Conservation (phyloP, 1,284 basidiomycete species). For the Amylostereum areolatum region DNA sequence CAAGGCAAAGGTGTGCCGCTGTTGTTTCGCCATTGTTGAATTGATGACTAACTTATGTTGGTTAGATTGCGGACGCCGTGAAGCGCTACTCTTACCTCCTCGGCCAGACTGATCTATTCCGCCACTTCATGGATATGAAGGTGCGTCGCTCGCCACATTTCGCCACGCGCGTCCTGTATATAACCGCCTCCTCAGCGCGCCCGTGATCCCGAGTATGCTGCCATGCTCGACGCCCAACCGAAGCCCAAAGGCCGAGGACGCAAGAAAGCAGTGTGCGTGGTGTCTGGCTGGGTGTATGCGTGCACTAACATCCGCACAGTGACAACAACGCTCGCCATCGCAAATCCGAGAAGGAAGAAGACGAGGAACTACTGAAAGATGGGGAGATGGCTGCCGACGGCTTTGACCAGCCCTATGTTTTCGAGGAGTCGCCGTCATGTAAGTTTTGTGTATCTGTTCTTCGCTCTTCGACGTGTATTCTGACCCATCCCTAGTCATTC, state of each 20-base stretch:
- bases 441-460: constrained; percentile 21
- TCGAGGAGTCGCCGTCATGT: constrained; percentile 91
- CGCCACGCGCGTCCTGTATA: background rate
- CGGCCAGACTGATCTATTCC: constrained; percentile 93
- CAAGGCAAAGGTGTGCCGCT: constrained; percentile 62
- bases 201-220: constrained; percentile 91
- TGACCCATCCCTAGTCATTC: constrained; percentile 56
- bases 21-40: background rate
- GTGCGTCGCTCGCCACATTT: constrained; percentile 30
- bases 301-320: constrained; percentile 25
- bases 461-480: background rate
- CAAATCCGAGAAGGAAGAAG: constrained; percentile 97
- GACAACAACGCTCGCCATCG: constrained; percentile 80
- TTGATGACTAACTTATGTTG: background rate
- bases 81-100: constrained; percentile 94
- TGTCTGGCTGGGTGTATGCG: background rate
- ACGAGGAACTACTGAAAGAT: constrained; percentile 90
- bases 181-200: constrained; percentile 50
- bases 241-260: constrained; percentile 77
- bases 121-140: constrained; percentile 95
- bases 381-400: constrained; percentile 75
- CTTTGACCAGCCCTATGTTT: constrained; percentile 84
- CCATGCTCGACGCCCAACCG: constrained; percentile 78
- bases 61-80: constrained; percentile 86
- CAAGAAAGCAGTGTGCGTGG: constrained; percentile 69